phyloP scores from a whole-genome alignment of 129 eudicot species.

The Tagetes erecta region DNA sequence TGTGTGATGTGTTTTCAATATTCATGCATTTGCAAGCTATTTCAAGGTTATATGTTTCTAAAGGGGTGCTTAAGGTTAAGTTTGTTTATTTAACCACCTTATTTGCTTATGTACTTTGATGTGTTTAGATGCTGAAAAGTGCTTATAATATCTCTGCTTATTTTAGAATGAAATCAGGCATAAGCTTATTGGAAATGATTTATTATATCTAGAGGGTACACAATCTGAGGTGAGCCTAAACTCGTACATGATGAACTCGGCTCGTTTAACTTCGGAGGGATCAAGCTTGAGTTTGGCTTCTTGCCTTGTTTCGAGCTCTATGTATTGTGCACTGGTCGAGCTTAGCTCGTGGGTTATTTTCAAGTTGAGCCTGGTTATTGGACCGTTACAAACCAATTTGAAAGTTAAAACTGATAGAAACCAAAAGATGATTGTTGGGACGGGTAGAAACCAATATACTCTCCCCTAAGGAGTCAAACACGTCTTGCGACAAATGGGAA shows the following conservation, averaged over 20 bases:
- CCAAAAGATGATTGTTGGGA: too few relatives aligned
- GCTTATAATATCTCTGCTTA: background rate
- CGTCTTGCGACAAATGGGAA: background rate
- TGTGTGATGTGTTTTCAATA: background rate
- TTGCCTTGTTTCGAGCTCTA: background rate
- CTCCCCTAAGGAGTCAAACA: too few relatives aligned
- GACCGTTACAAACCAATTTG: too few relatives aligned
- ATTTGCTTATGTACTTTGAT: background rate
- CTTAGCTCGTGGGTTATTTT: background rate
- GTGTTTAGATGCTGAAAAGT: background rate
- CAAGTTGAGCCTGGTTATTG: background rate
- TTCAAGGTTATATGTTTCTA: slow-evolving; percentile 5
- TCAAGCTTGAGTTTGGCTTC: background rate
- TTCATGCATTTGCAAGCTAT: slow-evolving; percentile 16
- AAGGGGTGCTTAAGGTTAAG: background rate
- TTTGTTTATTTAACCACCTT: background rate
- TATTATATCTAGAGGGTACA: background rate
- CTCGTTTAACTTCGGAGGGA: background rate
- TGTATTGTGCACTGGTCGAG: background rate
- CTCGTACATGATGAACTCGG: background rate
- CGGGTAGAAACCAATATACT: too few relatives aligned
- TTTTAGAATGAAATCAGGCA: background rate
- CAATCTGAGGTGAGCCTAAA: background rate
- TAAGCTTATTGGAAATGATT: background rate
- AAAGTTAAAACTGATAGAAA: too few relatives aligned